Base-by-base conservation (phyloP, 345 rosid species). In the Eucalyptus guilfoylei region DNA sequence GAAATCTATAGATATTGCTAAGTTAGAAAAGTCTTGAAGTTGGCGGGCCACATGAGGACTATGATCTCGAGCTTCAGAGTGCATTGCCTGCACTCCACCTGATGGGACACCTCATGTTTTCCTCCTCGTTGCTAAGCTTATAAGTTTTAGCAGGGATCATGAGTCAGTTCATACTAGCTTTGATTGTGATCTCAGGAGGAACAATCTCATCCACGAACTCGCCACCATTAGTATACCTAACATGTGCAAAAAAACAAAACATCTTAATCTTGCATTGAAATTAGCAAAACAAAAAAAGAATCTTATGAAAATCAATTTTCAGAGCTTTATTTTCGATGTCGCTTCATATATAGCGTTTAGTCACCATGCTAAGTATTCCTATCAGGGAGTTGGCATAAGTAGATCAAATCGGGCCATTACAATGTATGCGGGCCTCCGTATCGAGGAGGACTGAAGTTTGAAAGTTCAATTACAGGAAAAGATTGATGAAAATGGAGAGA, bases 251-350 rank as follows among this genome's bases (percentile, higher is more conserved):
- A 4, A 9, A 55, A 55, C 30, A 23, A 23, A 55, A 55, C 30
- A 10, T 55, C 62, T 55, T 55, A 55, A 55, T 55, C 62, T 24
- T 24, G 30, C 14, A 2, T 67, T 3, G 34, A 15, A n/a, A 67
- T n/a, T 64, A n/a, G 19, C 10, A 14, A 0, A 64, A 64, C 76
- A 32, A 32, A 55, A 5, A 2, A 24, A 55, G 13, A 55, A 55
- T 11, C 62, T 55, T 24, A 0, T 2, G 30, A 9, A 14, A 1
- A 55, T 28, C n/a, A 12, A 13, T 30, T 4, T 16, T 28, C 34
- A 1, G 8, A 28, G 34, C 69, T 30, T 14, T 28, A 28, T 30
- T 13, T 60, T 60, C 2, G 1, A 28, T 60, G 2, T 28, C 4
- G 4, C 3, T 19, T n/a, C 11, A 10, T 67, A 4, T 32, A 32